These are phyloP conservation scores for Phanerodontia chrysosporium DNA, from an alignment of 768 basidiomycete genomes.

Conservation along the genomic window DNA sequence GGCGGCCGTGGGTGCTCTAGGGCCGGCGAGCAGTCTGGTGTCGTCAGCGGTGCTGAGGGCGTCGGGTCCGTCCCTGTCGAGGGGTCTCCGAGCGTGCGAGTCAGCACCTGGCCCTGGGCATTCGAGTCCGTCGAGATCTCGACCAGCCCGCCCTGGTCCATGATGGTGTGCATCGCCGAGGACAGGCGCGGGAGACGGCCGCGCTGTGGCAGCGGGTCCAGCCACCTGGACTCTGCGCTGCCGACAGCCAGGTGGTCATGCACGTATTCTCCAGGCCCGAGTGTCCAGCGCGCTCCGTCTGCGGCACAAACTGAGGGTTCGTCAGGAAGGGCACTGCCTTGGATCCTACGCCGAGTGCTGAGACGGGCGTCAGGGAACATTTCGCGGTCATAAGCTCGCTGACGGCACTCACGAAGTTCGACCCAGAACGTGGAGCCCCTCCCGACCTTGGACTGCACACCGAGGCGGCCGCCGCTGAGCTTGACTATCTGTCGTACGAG, in stretches of 20 bases:
- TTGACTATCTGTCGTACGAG: constrained; percentile 51
- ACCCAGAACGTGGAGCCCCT: constrained; percentile 89
- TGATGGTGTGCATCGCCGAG: constrained; percentile 57
- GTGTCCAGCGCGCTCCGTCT: neutral
- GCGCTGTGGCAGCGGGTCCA: neutral
- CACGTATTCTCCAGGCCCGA: neutral
- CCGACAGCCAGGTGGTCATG: neutral
- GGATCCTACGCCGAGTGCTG: constrained; percentile 57
- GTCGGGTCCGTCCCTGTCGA: constrained; percentile 31
- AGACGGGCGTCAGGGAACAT: neutral
- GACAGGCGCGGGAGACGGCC: constrained; percentile 21
- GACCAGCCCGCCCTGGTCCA: constrained; percentile 63
- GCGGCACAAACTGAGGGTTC: neutral
- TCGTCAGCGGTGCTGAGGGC: constrained; percentile 2
- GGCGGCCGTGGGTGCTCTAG: neutral
- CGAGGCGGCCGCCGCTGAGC: constrained; percentile 44
- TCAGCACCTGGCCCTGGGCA: constrained; percentile 31
- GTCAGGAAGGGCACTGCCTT: constrained; percentile 35
- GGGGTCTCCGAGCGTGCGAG: constrained; percentile 40
- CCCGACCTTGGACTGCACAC: constrained; percentile 38
- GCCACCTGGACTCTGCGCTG: neutral
- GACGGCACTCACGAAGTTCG: constrained; percentile 42
- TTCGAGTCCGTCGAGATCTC: constrained; percentile 48
- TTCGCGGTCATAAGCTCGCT: neutral
- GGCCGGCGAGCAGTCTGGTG: constrained; percentile 2